Conservation (phyloP, 2,329 filamentous ascomycete species). For the Aspergillus caelatus region DNA sequence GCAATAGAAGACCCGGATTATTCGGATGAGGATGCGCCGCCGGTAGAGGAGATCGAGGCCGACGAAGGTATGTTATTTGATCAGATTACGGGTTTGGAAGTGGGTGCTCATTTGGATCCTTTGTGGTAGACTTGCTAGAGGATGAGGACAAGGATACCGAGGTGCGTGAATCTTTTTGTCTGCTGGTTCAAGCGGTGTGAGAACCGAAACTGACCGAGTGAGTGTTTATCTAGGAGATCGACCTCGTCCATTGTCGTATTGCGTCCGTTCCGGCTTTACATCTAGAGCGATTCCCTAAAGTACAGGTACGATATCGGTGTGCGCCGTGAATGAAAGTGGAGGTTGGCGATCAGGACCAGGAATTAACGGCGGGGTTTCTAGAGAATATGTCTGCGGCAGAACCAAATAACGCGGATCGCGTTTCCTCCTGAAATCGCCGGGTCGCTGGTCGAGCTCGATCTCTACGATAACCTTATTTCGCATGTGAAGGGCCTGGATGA, state of each 20-base stretch:
- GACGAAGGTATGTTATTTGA: slow-evolving; percentile 68
- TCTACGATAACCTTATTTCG: slow-evolving; percentile 94
- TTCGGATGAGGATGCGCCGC: slow-evolving; percentile 69
- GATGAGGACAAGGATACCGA: slow-evolving; percentile 59
- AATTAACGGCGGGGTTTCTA: slow-evolving; percentile 26
- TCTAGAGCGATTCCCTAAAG: slow-evolving; percentile 80
- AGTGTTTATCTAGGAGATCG: slow-evolving; percentile 66
- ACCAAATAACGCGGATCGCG: slow-evolving; percentile 79
- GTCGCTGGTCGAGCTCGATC: slow-evolving; percentile 80
- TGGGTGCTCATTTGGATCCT: neutral
- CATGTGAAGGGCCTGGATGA: slow-evolving; percentile 83
- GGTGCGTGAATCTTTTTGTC: slow-evolving; percentile 33
- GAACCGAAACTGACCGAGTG: slow-evolving; percentile 16
- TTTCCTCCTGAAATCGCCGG: slow-evolving; percentile 67
- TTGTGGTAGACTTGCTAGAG: slow-evolving; percentile 57
- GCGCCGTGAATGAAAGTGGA: neutral
- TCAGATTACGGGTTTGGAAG: neutral
- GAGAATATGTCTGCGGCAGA: slow-evolving; percentile 88
- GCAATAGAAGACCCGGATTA: slow-evolving; percentile 83
- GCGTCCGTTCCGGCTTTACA: slow-evolving; percentile 73
- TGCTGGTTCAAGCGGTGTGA: neutral
- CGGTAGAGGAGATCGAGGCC: slow-evolving; percentile 74
- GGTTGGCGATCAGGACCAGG: neutral
- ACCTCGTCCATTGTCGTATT: slow-evolving; percentile 85
- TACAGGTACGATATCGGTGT: slow-evolving; percentile 52